A percentile compares a stretch with the other conserved stretches of the same genome.
phyloP scores from a whole-genome alignment of 768 basidiomycete genomes.

The Trametes punicea region DNA sequence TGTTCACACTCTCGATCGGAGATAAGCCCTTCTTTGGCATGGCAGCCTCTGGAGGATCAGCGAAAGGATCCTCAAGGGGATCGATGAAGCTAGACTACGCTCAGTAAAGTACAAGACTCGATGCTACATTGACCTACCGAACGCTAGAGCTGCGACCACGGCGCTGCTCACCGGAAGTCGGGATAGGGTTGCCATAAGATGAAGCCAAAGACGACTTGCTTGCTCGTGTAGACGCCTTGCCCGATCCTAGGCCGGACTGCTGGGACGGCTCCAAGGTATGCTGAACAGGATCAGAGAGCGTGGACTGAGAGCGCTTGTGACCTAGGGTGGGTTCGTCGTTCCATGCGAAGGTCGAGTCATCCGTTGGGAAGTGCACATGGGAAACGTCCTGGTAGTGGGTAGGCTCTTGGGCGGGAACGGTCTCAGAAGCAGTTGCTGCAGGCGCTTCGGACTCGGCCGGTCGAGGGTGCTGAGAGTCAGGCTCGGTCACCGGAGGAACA shows the following conservation, averaged over 20 bases:
- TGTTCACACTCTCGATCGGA: slow-evolving; percentile 28
- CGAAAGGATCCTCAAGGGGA: slow-evolving; percentile 28
- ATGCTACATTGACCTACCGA: slow-evolving; percentile 16
- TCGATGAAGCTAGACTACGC: slow-evolving; percentile 7
- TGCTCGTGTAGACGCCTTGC: slow-evolving; percentile 19
- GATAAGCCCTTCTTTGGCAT: slow-evolving; percentile 17
- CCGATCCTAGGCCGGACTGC: neutral
- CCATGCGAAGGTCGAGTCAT: slow-evolving; percentile 26
- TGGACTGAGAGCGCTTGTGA: slow-evolving; percentile 13
- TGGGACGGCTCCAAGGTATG: slow-evolving; percentile 1
- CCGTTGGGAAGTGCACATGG: slow-evolving; percentile 21
- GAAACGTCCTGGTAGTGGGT: slow-evolving; percentile 10
- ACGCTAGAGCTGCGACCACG: slow-evolving; percentile 28
- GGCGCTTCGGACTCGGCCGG: neutral
- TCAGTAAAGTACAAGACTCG: neutral
- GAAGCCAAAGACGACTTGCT: slow-evolving; percentile 28
- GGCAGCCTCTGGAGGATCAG: slow-evolving; percentile 22
- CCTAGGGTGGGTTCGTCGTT: slow-evolving; percentile 17
- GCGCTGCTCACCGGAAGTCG: slow-evolving; percentile 13
- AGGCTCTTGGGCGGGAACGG: slow-evolving; percentile 21
- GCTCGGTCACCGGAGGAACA: slow-evolving; percentile 17
- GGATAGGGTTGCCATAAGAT: slow-evolving; percentile 26
- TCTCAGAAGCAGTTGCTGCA: slow-evolving; percentile 18
- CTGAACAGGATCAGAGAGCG: slow-evolving; percentile 10
- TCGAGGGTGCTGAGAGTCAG: neutral